phyloP scores from a whole-genome alignment of 805 yeast species.

The Ogataea methylovora region DNA sequence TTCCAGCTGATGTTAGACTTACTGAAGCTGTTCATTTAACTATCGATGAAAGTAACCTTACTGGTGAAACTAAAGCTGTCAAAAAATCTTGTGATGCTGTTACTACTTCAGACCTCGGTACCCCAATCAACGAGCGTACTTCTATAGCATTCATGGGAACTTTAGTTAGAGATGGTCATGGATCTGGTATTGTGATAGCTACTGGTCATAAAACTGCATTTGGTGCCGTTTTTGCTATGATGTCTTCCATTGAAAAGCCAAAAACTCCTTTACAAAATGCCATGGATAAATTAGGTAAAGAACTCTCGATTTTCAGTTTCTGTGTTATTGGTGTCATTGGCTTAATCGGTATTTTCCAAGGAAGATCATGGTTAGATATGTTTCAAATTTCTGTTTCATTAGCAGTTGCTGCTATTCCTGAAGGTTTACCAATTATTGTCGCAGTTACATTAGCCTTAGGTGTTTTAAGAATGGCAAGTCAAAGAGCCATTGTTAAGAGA shows the following conservation, averaged over 20 bases:
- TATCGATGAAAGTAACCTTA: slow-evolving; percentile 88
- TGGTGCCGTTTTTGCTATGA: slow-evolving; percentile 93
- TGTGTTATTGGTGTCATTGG: slow-evolving; percentile 88
- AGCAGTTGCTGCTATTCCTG: slow-evolving; percentile 99
- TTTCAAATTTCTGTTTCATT: slow-evolving; percentile 94
- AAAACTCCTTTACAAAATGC: slow-evolving; percentile 94
- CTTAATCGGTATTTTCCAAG: slow-evolving; percentile 82
- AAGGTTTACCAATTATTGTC: slow-evolving; percentile 96
- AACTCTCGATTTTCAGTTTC: slow-evolving; percentile 78
- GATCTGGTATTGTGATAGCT: slow-evolving; percentile 86
- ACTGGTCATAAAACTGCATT: slow-evolving; percentile 88
- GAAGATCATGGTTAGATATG: slow-evolving; percentile 95
- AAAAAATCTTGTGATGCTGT: slow-evolving; percentile 50
- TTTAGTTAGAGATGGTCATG: slow-evolving; percentile 92
- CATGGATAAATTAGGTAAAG: slow-evolving; percentile 94
- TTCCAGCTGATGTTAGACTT: slow-evolving; percentile 91
- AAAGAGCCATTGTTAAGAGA: slow-evolving; percentile 89
- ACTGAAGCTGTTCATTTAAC: slow-evolving; percentile 70
- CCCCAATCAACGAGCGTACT: slow-evolving; percentile 61
- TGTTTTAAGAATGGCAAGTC: slow-evolving; percentile 91
- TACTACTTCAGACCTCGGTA: slow-evolving; percentile 23
- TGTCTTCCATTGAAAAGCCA: slow-evolving; percentile 92
- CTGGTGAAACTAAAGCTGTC: slow-evolving; percentile 93
- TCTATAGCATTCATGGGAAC: slow-evolving; percentile 97
- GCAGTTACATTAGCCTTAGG: slow-evolving; percentile 96